A percentile compares a stretch with the other conserved stretches of the same genome.
phyloP scores from a whole-genome alignment of 2,329 filamentous ascomycete genomes.

The Colletotrichum karsti region DNA sequence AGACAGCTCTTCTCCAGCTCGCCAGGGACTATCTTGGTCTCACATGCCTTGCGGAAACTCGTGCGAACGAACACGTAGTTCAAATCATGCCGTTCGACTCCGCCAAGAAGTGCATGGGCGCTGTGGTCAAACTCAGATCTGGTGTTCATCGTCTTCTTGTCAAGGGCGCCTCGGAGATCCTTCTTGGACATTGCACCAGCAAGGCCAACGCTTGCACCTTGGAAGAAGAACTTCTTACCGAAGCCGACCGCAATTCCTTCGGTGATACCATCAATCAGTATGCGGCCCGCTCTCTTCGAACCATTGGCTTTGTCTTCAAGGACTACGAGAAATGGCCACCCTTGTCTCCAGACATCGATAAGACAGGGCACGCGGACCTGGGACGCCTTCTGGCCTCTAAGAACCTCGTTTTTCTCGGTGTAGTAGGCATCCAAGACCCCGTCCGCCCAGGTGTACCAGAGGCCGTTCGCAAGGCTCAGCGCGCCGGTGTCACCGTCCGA shows the following conservation, averaged over 20 bases:
- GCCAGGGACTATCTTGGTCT: conserved; percentile 60
- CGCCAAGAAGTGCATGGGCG: conserved; percentile 64
- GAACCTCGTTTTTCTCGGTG: conserved; percentile 76
- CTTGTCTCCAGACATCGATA: conserved; percentile 65
- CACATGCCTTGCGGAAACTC: conserved; percentile 53
- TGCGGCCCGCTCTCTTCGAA: conserved; percentile 74
- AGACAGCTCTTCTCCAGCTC: conserved; percentile 61
- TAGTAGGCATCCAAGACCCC: conserved; percentile 78
- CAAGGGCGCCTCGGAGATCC: conserved; percentile 67
- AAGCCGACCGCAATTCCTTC: conserved; percentile 56
- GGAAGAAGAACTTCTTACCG: conserved; percentile 66
- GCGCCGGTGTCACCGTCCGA: conserved; percentile 72
- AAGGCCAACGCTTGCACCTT: conserved; percentile 48
- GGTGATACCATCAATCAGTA: conserved; percentile 65
- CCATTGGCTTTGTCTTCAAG: conserved; percentile 77
- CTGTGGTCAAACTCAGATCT: conserved; percentile 58
- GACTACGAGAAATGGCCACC: conserved; percentile 78
- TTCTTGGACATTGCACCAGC: conserved; percentile 54
- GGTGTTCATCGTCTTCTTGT: conserved; percentile 57
- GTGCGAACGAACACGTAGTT: conserved; percentile 53
- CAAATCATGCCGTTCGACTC: conserved; percentile 65
- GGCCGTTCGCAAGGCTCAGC: conserved; percentile 70
- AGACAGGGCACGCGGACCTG: conserved; percentile 68
- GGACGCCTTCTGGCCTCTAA: conserved; percentile 63
- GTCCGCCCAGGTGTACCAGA: conserved; percentile 70